A percentile compares a stretch with the other conserved stretches of the same genome.
Evolutionary conservation across 2,329 filamentous ascomycete species (phyloP).

Genomic region (Rachicladosporium sp.): DNA sequence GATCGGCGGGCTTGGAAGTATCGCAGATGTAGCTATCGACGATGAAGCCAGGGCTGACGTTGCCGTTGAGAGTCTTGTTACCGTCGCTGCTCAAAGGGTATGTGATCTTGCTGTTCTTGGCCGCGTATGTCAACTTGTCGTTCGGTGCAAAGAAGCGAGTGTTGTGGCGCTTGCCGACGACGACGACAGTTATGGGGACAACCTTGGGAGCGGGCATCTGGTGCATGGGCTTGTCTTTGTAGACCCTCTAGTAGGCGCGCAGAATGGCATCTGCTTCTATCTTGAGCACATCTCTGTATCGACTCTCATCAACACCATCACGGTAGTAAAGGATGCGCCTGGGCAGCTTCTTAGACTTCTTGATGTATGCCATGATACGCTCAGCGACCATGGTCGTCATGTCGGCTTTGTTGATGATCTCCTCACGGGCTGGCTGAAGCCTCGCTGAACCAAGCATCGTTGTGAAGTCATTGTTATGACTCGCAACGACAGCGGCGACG

Average conservation of each 20-base stretch:
- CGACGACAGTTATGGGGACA: slow-evolving; percentile 23
- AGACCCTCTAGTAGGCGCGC: slow-evolving; percentile 2
- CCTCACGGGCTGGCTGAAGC: slow-evolving; percentile 18
- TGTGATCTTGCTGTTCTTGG: too few species aligned
- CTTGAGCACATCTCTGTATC: slow-evolving; percentile 17
- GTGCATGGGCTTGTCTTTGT: not conserved
- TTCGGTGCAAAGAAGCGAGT: slow-evolving; percentile 29
- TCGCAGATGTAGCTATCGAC: slow-evolving; percentile 9
- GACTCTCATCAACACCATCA: slow-evolving; percentile 25
- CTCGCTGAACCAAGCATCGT: slow-evolving; percentile 27
- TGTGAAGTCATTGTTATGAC: slow-evolving; percentile 19
- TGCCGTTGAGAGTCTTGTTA: slow-evolving; percentile 4
- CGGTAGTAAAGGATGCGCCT: slow-evolving; percentile 22
- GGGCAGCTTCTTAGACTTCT: slow-evolving; percentile 6
- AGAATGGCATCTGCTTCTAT: slow-evolving; percentile 17
- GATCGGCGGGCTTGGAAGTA: too few species aligned
- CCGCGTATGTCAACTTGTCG: too few species aligned
- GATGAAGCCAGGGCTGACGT: slow-evolving; percentile 8
- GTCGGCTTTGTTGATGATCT: slow-evolving; percentile 17
- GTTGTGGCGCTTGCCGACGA: slow-evolving; percentile 30
- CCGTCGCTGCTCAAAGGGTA: too few species aligned
- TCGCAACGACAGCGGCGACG: slow-evolving; percentile 31
- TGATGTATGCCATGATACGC: slow-evolving; percentile 13
- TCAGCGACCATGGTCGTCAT: slow-evolving; percentile 19
- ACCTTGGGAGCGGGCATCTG: slow-evolving; percentile 5